Base-by-base conservation (phyloP, 306 rosid species). In the Dryas octopetala region DNA sequence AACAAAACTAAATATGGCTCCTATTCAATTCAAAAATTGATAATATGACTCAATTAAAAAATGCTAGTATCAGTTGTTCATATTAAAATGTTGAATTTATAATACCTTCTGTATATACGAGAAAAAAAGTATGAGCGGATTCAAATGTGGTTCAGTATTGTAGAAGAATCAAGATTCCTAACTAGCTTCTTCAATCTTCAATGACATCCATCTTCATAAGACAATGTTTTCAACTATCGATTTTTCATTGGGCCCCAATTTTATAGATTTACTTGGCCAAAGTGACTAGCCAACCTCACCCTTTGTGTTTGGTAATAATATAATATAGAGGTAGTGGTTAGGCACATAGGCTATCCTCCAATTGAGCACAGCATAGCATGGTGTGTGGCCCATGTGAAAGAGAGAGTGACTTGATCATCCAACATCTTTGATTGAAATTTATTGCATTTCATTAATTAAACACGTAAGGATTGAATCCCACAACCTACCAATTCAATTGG, bases 401-500 rank as follows among this genome's bases (percentile, higher is more conserved):
- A 43, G 49, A 69, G 55, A 62, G 58, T 45, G 38, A 0, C 44
- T 43, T 52, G 28, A 65, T 59, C 45, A 61, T 62, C 51, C 76
- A 82, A 66, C 62, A 45, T 58, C 45, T 52, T 26, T 50, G 48
- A 69, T 28, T 10, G 53, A 28, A 60, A 47, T 17, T 62, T 53
- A 46, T 4, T 17, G 7, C 38, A 59, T 45, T 23, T 45, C 49
- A 53, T 49, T 46, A 19, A 45, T 32, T 45, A 49, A 69, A 41
- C 58, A 54, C 41, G 9, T 4, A 28, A 2, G 23, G 45, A 67
- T 57, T 71, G 49, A 62, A 62, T 80, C 72, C 78, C 5, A 55
- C 28, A 65, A 52, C 72, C 66, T 38, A 71, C 71, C 76, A 68
- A 50, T 43, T 79, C 85, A 74, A 68, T 26, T 74, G 74, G 61